Percentiles rank a stretch among this genome's conserved stretches.
These are phyloP conservation scores for Kondoa malvinella DNA, from an alignment of 768 basidiomycete species.

Conservation along the genomic window DNA sequence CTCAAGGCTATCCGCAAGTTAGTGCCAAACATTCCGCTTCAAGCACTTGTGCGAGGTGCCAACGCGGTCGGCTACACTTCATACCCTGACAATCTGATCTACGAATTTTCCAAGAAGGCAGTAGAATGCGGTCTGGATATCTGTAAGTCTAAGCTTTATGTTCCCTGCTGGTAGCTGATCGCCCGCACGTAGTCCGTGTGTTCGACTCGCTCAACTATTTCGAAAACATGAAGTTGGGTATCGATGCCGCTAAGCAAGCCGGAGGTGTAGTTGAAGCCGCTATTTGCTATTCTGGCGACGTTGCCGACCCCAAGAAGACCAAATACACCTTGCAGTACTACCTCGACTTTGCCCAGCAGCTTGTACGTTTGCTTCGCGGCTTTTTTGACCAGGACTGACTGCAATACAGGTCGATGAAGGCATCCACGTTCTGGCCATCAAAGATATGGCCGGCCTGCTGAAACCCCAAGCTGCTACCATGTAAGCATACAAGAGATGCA, in stretches of 20 bases:
- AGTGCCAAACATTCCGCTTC: conserved; percentile 96
- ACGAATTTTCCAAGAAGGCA: conserved; percentile 94
- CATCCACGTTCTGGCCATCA: conserved; percentile 90
- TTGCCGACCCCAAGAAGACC: conserved; percentile 79
- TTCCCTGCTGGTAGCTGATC: not conserved
- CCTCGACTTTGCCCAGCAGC: conserved; percentile 80
- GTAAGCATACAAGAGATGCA: conserved; percentile 37
- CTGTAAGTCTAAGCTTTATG: conserved; percentile 30
- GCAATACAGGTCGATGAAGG: conserved; percentile 35
- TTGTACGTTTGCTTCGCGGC: conserved; percentile 48
- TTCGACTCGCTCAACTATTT: conserved; percentile 99
- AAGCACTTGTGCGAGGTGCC: conserved; percentile 93
- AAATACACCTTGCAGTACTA: conserved; percentile 98
- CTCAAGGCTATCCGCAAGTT: conserved; percentile 80
- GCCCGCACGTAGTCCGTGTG: conserved; percentile 50
- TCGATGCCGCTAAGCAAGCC: conserved; percentile 98
- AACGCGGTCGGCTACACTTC: conserved; percentile 98
- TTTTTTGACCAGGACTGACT: not conserved
- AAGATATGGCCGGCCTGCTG: conserved; percentile 84
- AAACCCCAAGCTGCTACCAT: conserved; percentile 85
- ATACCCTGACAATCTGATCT: conserved; percentile 97
- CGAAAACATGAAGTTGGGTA: conserved; percentile 95
- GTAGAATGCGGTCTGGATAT: conserved; percentile 99
- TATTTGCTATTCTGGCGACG: conserved; percentile 87
- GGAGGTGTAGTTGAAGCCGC: conserved; percentile 88